phyloP scores from a whole-genome alignment of 2,329 filamentous ascomycete genomes.

The Zymoseptoria passerinii region DNA sequence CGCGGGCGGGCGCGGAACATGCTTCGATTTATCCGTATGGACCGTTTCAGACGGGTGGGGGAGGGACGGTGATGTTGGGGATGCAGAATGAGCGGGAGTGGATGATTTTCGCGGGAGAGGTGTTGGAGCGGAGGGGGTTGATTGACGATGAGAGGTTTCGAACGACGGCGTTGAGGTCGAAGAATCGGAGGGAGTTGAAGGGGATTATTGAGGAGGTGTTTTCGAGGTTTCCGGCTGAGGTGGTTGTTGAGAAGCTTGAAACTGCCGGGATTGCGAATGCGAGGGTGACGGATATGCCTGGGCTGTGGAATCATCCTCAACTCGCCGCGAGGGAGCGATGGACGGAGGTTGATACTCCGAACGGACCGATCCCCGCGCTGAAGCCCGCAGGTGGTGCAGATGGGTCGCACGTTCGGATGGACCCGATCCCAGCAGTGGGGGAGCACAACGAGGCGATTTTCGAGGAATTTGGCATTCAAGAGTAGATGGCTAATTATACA shows the following conservation, averaged over 20 bases:
- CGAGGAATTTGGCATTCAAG: conserved; percentile 34
- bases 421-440: conserved; percentile 41
- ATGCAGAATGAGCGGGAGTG: conserved; percentile 53
- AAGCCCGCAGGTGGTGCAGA: conserved; percentile 41
- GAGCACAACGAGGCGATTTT: conserved; percentile 44
- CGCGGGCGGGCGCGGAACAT: conserved; percentile 44
- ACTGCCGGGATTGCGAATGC: conserved; percentile 47
- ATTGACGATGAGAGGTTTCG: conserved; percentile 41
- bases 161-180: conserved; percentile 39
- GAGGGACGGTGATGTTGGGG: conserved; percentile 46
- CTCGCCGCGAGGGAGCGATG: conserved; percentile 44
- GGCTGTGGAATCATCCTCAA: conserved; percentile 48
- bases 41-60: conserved; percentile 44
- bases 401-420: conserved; percentile 32
- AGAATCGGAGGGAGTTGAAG: conserved; percentile 42
- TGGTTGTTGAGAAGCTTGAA: conserved; percentile 40
- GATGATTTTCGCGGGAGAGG: conserved; percentile 41
- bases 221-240: conserved; percentile 30
- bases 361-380: conserved; percentile 41
- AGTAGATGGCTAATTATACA: conserved; percentile 1
- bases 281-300: conserved; percentile 48
- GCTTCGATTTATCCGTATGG: conserved; percentile 51
- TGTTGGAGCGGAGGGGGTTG: conserved; percentile 38
- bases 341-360: conserved; percentile 43
- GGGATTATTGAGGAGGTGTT: conserved; percentile 41